A percentile compares a stretch with the other conserved stretches of the same genome.
phyloP scores from a whole-genome alignment of 192 early-diverging fungal genomes.

The Backusella luteola region DNA sequence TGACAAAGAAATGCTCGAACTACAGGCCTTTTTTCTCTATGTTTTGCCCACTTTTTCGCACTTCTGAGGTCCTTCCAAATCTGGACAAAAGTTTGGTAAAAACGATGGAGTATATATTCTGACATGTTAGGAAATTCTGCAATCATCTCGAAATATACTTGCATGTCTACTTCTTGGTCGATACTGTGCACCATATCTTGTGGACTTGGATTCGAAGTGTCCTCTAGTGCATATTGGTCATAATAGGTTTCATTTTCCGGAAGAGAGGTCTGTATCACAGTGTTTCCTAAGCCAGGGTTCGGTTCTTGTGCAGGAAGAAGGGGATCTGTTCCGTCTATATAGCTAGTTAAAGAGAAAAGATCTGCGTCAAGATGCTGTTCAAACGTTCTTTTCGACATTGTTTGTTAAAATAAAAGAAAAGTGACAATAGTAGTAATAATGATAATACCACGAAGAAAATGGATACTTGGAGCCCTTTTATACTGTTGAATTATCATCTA shows the following conservation, averaged over 20 bases:
- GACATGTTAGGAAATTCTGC: background rate
- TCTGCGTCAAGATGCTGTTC: background rate
- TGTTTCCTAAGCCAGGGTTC: background rate
- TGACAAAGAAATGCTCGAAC: background rate
- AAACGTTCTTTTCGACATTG: background rate
- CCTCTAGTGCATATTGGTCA: no score
- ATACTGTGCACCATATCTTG: background rate
- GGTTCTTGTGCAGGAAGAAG: background rate
- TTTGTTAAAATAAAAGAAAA: background rate
- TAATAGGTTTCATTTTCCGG: background rate
- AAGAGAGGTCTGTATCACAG: background rate
- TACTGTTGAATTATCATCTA: background rate
- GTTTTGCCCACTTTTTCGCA: background rate
- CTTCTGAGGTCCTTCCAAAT: slow-evolving; percentile 11
- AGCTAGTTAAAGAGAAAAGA: background rate
- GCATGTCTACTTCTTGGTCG: background rate
- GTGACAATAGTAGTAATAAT: background rate
- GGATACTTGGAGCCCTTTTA: background rate
- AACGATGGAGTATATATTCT: background rate
- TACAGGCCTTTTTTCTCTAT: background rate
- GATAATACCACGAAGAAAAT: background rate
- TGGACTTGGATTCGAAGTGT: background rate
- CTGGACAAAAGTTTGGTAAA: background rate
- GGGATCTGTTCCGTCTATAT: background rate
- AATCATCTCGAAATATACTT: background rate